Evolutionary conservation across 2,329 filamentous ascomycete species (phyloP).

Genomic region (Zymoseptoria pseudotritici): DNA sequence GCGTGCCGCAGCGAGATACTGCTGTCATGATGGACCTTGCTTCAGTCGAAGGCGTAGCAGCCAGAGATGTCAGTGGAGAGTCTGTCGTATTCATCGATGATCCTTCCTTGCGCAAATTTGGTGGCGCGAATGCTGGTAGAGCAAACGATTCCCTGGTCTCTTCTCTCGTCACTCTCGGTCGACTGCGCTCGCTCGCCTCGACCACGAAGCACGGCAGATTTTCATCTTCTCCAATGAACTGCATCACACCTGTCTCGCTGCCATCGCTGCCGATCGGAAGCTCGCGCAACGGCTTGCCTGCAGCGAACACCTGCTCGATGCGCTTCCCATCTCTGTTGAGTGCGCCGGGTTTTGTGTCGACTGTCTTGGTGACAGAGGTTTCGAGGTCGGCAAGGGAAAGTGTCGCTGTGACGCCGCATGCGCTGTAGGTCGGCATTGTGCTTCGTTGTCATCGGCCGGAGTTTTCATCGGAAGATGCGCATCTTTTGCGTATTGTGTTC

Average conservation of each 20-base stretch:
- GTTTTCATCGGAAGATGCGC: neutral
- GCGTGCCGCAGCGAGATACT: neutral
- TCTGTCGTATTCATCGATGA: neutral
- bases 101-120: neutral
- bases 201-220: constrained; percentile 29
- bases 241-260: constrained; percentile 14
- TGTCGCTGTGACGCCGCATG: constrained; percentile 22
- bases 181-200: constrained; percentile 17
- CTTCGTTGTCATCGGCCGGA: neutral
- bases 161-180: neutral
- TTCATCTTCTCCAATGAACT: constrained; percentile 26
- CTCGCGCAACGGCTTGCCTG: constrained; percentile 15
- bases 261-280: constrained; percentile 15
- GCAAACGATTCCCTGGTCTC: neutral
- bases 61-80: neutral
- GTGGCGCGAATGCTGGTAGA: neutral
- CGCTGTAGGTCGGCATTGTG: constrained; percentile 26
- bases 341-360: constrained; percentile 8
- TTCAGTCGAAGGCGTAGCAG: neutral
- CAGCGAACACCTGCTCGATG: constrained; percentile 13
- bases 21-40: neutral
- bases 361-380: constrained; percentile 11
- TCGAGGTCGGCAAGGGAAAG: constrained; percentile 19
- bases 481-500: neutral
- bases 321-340: constrained; percentile 10